Evolutionary conservation across 2,329 filamentous ascomycete genomes (phyloP), one percentile per base, ranked within the genome.

Genomic region (Aureobasidium sp.): DNA sequence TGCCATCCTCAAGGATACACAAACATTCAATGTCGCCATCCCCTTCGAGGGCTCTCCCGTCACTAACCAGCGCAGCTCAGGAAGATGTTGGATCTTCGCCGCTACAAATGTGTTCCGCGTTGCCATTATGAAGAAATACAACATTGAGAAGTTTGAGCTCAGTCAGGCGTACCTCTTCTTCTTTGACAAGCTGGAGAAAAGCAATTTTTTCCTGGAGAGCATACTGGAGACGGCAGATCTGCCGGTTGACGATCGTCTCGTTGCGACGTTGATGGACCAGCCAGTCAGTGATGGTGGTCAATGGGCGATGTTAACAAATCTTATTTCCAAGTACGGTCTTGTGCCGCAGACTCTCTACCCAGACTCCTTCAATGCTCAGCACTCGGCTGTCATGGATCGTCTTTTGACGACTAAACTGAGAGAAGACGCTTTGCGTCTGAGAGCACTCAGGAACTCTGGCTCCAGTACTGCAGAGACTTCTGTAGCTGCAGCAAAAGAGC

Each of bases 151-250:
- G 59, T 95, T 96, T 69, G 89, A 96, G 78, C 80, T 96, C n/a
- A 91, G 87, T 34, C 91, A 96, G 75, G 81, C 87, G 1, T 95
- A 95, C 69, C 81, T 96, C 4, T 96, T 93, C 77, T 96, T 91
- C 81, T 95, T 89, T 87, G 91, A 96, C 74, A 96, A 96, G 77
- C 83, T 96, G 25, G 91, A 96, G 74, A 96, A 96, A 75, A 82
- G 88, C 9, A 96, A 96, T 74, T 96, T 84, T 78, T 96, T 95
- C 76, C 81, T 96, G 21, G 90, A 95, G 75, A 88, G 89, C 69
- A 84, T 93, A 64, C 83, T 96, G 61, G 85, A 90, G 65, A 95
- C 91, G 0, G 81, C 84, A 0, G 77, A 79, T 57, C 81, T 91
- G 67, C 84, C 87, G 36, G 79, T 95, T 1, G 89, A 92, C 66